Evolutionary conservation across 192 early-diverging fungal genomes (phyloP), one percentile per base, ranked within the genome.

Genomic region (Rhizoclosmatium globosum): DNA sequence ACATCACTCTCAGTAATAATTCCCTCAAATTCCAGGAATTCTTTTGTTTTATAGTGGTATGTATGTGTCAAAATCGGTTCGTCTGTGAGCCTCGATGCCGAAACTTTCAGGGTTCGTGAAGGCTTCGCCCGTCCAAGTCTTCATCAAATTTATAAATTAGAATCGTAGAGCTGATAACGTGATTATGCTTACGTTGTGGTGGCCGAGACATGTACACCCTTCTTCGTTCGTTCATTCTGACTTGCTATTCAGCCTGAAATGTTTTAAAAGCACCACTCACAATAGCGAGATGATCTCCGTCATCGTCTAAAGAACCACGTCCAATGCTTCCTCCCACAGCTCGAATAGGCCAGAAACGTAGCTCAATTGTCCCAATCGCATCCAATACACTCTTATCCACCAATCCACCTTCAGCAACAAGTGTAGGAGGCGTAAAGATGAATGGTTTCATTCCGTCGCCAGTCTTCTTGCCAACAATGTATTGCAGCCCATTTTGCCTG

Each of bases 141-240:
- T 9, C 11, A 56, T 56, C 19, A 9, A 56, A 56, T 15, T 56
- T 56, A 15, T n/a, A 56, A 9, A 56, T 15, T 9, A 56, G 0
- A 9, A n/a, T 15, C 0, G 19, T 9, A 0, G 53, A 56, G 19
- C 1, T n/a, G 19, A 56, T 15, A 15, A 9, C 11, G 53, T 0
- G 9, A 56, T 56, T 15, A 56, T 9, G 53, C 19, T 56, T 56
- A 56, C 67, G 13, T 68, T 17, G 67, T 68, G 11, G 67, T 46
- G 19, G 67, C 45, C 67, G 67, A 68, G 23, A 68, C 67, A 47
- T 45, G 46, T 9, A 45, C 67, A 45, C 67, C 67, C 41, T 68
- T 68, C 45, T 68, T 68, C 46, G 67, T 44, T n/a, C 44, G 31
- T 68, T 68, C 67, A 41, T 68, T 68, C 67, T 68, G 44, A 13